These are phyloP conservation scores for Plasmodium malariae DNA, from an alignment of 169 alveolate species.

Conservation along the genomic window DNA sequence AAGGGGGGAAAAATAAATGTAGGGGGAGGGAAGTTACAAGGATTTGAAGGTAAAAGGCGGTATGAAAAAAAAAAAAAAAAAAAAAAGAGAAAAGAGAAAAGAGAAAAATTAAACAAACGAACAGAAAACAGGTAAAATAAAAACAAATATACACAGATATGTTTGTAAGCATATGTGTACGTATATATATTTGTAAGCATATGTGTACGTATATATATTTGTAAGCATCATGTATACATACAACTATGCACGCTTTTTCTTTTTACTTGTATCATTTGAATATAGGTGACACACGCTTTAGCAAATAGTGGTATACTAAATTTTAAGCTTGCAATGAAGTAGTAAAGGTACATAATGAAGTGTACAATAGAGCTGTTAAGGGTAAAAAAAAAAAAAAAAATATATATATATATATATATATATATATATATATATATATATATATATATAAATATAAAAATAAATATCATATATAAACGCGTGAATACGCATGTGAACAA, in stretches of 20 bases:
- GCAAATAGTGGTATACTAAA: conserved; percentile 28
- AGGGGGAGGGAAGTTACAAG: too few relatives aligned
- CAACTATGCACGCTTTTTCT: background rate
- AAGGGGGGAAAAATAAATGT: background rate
- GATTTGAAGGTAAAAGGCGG: too few relatives aligned
- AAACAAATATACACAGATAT: too few relatives aligned
- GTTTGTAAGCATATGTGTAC: too few relatives aligned
- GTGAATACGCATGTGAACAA: too few relatives aligned
- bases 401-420: too few relatives aligned
- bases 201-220: too few relatives aligned
- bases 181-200: too few relatives aligned
- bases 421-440: too few relatives aligned
- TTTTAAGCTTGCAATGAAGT: conserved; percentile 74
- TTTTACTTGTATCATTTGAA: conserved; percentile 82
- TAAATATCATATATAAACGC: background rate
- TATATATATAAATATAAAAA: background rate
- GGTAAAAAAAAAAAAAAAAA: conserved; percentile 16
- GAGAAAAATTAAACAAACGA: too few relatives aligned
- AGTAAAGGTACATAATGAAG: conserved; percentile 83
- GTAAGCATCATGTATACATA: background rate
- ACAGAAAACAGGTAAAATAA: too few relatives aligned
- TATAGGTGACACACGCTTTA: conserved; percentile 77
- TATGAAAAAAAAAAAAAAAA: background rate
- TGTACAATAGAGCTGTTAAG: conserved; percentile 79
- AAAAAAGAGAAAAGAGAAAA: background rate